Evolutionary conservation across 331 rosid species (phyloP).

Genomic region (Quercus tomentella): DNA sequence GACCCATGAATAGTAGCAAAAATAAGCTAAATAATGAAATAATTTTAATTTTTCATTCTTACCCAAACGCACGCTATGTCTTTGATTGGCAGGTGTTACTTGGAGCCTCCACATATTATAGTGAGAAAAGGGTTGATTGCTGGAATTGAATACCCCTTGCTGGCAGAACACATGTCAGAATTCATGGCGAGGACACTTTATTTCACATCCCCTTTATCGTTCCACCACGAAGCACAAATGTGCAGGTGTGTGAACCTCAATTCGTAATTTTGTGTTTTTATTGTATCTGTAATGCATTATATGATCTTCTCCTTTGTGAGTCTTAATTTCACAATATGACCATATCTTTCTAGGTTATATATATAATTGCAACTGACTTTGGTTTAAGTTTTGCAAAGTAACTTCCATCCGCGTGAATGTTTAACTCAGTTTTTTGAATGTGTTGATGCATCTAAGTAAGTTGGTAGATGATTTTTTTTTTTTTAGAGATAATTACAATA

Average conservation of each 20-base stretch:
- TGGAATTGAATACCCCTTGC: neutral
- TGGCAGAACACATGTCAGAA: slow-evolving; percentile 69
- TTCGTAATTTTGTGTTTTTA: neutral
- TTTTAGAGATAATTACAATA: no score
- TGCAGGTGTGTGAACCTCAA: slow-evolving; percentile 35
- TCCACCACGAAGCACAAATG: slow-evolving; percentile 64
- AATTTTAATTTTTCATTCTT: no score
- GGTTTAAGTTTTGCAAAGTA: no score
- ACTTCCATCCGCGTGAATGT: no score
- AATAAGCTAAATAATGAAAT: no score
- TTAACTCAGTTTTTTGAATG: no score
- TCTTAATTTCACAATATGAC: neutral
- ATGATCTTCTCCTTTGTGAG: neutral
- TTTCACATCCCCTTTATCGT: slow-evolving; percentile 60
- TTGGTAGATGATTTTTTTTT: no score
- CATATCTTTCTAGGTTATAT: no score
- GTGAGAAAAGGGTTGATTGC: slow-evolving; percentile 85
- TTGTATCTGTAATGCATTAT: neutral
- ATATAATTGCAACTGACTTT: neutral
- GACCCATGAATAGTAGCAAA: no score
- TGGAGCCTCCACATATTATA: slow-evolving; percentile 88
- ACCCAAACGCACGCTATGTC: no score
- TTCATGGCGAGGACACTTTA: slow-evolving; percentile 74
- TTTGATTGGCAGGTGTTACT: slow-evolving; percentile 77
- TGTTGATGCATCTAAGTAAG: no score